Evolutionary conservation across 805 yeast genomes (phyloP), one percentile per base, ranked within the genome.

Genomic region (Naumovozyma castellii): DNA sequence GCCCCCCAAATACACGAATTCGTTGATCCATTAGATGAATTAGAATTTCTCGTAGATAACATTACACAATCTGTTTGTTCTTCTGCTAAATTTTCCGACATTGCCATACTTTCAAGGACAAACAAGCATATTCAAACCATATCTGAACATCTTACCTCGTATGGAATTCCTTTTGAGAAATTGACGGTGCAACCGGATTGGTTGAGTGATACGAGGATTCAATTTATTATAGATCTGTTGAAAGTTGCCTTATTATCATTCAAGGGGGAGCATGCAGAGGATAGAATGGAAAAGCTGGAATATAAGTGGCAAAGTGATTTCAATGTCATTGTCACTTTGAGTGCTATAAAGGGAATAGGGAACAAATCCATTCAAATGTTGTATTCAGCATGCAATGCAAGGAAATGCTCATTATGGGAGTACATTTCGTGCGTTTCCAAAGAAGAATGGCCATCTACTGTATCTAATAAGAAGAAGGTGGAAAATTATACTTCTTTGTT

Each of bases 21-120:
- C 6, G 30, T 40, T 2, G 51, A 54, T 25, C 30, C 46, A 2
- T 16, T 39, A 1, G 55, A 49, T 28, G 59, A 53, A 34, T 33
- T 50, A 16, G 55, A 54, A 16, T 49, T 44, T 38, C 20, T 60
- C 2, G 36, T 44, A 1, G 46, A 46, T 12, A 47, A 58, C 42
- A 51, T 58, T 10, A 35, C 43, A 9, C 48, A 50, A 37, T 35
- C 56, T 15, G 50, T 52, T 2, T 48, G 54, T 16, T 41, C 50
- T 16, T 46, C 57, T 3, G 61, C 48, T 1, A 45, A 45, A 37
- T 48, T 59, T n/a, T 49, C 56, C 10, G 63, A 80, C 51, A 66
- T 80, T 50, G 71, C 75, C 0, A 57, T 80, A 3, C 50, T 80
- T 22, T 64, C 77, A 0, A 61, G 73, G 38, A 67, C 80, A 0